Evolutionary conservation across 2,329 filamentous ascomycete species (phyloP), one percentile per base, ranked within the genome.

Genomic region (Escovopsis weberi): DNA sequence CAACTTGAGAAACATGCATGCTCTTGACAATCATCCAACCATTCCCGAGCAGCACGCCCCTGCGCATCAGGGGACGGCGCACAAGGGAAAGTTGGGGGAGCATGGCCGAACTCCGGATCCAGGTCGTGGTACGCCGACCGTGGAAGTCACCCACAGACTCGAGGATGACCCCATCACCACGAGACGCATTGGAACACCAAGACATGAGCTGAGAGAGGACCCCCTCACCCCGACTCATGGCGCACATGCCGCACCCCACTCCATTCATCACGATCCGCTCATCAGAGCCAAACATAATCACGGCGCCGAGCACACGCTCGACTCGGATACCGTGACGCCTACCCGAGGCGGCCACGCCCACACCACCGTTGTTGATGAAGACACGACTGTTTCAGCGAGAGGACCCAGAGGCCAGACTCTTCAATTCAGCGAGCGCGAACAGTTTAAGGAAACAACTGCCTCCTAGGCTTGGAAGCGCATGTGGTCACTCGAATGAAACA

Each of bases 51-150:
- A 40, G 26, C n/a, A 41, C 38, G n/a, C 38, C 35, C 12, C 38
- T 12, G 33, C 40, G 3, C 49, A 51, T 26, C n/a, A 18, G 35
- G 40, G 6, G 47, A 51, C 43, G 7, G 28, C 38, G 12, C 28
- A 33, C 12, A 43, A 9, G 9, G 34, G 28, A 12, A 46, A 38
- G 10, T 23, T 15, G 9, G 30, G 33, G 5, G 35, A 43, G 12
- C 47, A 51, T 12, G 8, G 19, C 28, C 44, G 50, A 18, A 35
- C 43, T n/a, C 43, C 43, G 1, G 48, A 52, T 26, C 33, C 19
- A 12, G 43, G 15, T 19, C 37, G 11, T 8, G 37, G 35, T 6
- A 37, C 37, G 26, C 40, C 41, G 15, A 10, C n/a, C 8, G 19
- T 19, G 4, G 36, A 28, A 4, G 38, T 42, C 4, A 38, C 42